Evolutionary conservation across 2,329 filamentous ascomycete species (phyloP).

Genomic region (Nemania sp.): DNA sequence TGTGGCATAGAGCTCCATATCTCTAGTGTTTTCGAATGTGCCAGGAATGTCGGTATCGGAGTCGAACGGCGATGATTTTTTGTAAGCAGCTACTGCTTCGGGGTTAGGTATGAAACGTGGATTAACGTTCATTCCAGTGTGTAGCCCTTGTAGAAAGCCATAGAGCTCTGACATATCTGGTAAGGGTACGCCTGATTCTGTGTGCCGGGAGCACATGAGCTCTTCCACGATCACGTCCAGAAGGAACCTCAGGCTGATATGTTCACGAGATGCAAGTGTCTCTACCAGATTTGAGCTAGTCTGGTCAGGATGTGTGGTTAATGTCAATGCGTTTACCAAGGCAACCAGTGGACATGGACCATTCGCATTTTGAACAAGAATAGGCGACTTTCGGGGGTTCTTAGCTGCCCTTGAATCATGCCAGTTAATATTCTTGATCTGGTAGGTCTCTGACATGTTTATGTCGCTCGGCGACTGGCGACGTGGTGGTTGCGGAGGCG

Average conservation of each 20-base stretch:
- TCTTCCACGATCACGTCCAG: conserved; percentile 94
- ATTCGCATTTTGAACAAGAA: conserved; percentile 92
- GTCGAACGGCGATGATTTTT: conserved; percentile 63
- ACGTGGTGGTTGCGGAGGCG: conserved; percentile 54
- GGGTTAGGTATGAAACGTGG: conserved; percentile 80
- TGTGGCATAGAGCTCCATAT: conserved; percentile 91
- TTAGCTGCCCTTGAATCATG: conserved; percentile 70
- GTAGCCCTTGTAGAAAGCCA: conserved; percentile 85
- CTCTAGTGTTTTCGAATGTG: conserved; percentile 85
- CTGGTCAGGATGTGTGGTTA: conserved; percentile 77
- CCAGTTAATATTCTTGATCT: conserved; percentile 93
- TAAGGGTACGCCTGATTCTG: conserved; percentile 71
- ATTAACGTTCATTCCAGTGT: conserved; percentile 99
- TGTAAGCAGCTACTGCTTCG: conserved; percentile 60
- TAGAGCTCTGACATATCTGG: conserved; percentile 92
- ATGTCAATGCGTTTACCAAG: conserved; percentile 88
- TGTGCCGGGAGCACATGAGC: conserved; percentile 81
- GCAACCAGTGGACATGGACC: conserved; percentile 94
- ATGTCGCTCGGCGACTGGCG: conserved; percentile 54
- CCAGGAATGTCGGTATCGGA: conserved; percentile 69
- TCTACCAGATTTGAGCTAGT: conserved; percentile 79
- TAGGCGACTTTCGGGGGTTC: conserved; percentile 82
- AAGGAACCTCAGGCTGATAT: conserved; percentile 86
- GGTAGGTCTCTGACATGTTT: conserved; percentile 81
- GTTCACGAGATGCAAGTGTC: conserved; percentile 81